Evolutionary conservation across 768 basidiomycete species (phyloP), one percentile per base, ranked within the genome.

Genomic region (Russula dissimulans): DNA sequence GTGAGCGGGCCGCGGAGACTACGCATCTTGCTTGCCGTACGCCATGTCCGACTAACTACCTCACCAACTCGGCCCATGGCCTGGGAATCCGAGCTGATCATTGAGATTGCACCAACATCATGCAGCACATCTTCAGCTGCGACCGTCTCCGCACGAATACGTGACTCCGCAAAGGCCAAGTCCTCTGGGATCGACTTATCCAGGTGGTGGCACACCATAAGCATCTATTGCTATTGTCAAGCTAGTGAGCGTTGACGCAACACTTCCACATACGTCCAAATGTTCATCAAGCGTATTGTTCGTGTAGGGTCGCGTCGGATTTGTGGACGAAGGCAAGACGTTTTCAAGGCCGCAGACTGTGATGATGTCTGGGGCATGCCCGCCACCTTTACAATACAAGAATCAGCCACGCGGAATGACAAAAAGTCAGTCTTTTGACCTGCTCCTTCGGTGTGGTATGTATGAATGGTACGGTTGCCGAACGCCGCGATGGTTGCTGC

Each of bases 141-240:
- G 46, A 98, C 87, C 0, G 97, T 99, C 75, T 98, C 95, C 0
- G 84, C 92, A 39, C 97, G 84, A 67, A 99, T 98, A 39, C 97
- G 89, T 8, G 95, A 97, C 65, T 98, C 95, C 4, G 97, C 95
- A 67, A 99, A 99, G 1, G 89, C 83, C 44, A 97, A 78, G 66
- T 99, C 97, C 74, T 99, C 97, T 1, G 88, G 82, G 65, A 95
- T 92, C n/a, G 79, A 81, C 66, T 78, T 83, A 74, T 97, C 92
- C 57, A 99, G 82, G 72, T 99, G 95, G 71, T 99, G 95, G 71
- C 94, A 97, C n/a, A 97, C 94, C 93, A 98, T 97, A 26, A 98
- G 78, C 97, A 98, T 99, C 95, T 97, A 67, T 31, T 8, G 9
- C 43, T 17, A 42, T 10, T 46, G 51, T 42, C 44, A 59, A 14